These are phyloP conservation scores for Scheffersomyces cryptocercus DNA, from an alignment of 1,139 yeast species.

Conservation along the genomic window DNA sequence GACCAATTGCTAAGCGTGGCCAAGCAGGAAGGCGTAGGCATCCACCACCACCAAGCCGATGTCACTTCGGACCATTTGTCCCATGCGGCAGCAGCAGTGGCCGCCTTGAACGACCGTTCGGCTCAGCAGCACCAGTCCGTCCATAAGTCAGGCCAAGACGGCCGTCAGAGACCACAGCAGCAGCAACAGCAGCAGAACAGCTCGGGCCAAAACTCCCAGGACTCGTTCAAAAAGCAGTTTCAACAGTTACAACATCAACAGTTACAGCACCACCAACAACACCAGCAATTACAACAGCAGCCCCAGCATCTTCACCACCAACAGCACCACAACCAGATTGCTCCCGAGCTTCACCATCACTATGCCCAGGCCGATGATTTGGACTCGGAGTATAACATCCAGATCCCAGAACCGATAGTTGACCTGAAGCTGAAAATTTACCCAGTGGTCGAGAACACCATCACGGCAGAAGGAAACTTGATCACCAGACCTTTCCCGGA, in stretches of 20 bases:
- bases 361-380: conserved; percentile 27
- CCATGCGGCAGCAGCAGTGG: conserved; percentile 22
- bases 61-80: conserved; percentile 5
- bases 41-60: not conserved
- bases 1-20: conserved; percentile 46
- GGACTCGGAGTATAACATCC: conserved; percentile 48
- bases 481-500: conserved; percentile 59
- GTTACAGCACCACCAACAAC: conserved; percentile 15
- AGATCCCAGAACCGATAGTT: conserved; percentile 50
- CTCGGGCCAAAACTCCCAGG: conserved; percentile 13
- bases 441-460: conserved; percentile 49
- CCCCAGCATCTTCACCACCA: conserved; percentile 22
- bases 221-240: conserved; percentile 13
- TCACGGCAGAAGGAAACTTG: conserved; percentile 51
- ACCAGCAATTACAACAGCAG: conserved; percentile 20
- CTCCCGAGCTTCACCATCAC: conserved; percentile 11
- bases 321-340: conserved; percentile 10
- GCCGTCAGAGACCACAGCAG: not conserved
- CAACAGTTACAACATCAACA: conserved; percentile 17
- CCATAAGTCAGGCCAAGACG: conserved; percentile 1
- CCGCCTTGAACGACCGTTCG: not conserved
- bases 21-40: conserved; percentile 34
- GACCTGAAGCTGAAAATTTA: conserved; percentile 48
- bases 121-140: conserved; percentile 5
- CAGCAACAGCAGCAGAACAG: conserved; percentile 3